phyloP scores from a whole-genome alignment of 2,329 filamentous ascomycete genomes.

The Xylaria sp. region DNA sequence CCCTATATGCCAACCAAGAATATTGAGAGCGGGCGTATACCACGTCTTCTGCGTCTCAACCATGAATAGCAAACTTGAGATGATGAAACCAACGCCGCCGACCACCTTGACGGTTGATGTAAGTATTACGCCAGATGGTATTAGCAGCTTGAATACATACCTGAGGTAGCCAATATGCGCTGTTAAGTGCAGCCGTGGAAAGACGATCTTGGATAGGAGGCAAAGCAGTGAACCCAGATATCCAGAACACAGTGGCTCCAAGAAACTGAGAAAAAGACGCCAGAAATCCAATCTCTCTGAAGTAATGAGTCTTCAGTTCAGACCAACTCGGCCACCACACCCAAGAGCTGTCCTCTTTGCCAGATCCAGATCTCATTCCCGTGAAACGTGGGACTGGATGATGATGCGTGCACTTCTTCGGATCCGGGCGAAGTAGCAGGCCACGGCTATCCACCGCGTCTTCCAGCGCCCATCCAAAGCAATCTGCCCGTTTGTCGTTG shows the following conservation, averaged over 20 bases:
- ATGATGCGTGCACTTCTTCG: slow-evolving; percentile 30
- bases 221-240: slow-evolving; percentile 33
- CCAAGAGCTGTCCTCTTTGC: slow-evolving; percentile 22
- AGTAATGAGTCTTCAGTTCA: slow-evolving; percentile 33
- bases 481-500: slow-evolving; percentile 32
- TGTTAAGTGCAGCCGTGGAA: slow-evolving; percentile 19
- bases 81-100: slow-evolving; percentile 30
- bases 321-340: slow-evolving; percentile 33
- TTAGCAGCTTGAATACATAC: slow-evolving; percentile 10
- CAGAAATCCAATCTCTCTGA: slow-evolving; percentile 34
- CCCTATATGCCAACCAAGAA: slow-evolving; percentile 35
- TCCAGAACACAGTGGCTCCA: slow-evolving; percentile 37
- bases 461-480: slow-evolving; percentile 37
- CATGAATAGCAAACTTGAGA: slow-evolving; percentile 33
- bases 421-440: slow-evolving; percentile 22
- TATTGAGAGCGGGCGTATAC: slow-evolving; percentile 26
- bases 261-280: slow-evolving; percentile 31
- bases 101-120: slow-evolving; percentile 25
- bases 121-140: slow-evolving; percentile 1
- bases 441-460: slow-evolving; percentile 23
- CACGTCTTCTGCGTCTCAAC: slow-evolving; percentile 34
- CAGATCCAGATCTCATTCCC: background rate
- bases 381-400: slow-evolving; percentile 17
- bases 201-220: slow-evolving; percentile 28
- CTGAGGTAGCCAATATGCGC: slow-evolving; percentile 34